Percentiles rank a stretch among this genome's conserved stretches.
Evolutionary conservation across 768 basidiomycete genomes (phyloP).

Genomic region (Agrocybe chaxingu): DNA sequence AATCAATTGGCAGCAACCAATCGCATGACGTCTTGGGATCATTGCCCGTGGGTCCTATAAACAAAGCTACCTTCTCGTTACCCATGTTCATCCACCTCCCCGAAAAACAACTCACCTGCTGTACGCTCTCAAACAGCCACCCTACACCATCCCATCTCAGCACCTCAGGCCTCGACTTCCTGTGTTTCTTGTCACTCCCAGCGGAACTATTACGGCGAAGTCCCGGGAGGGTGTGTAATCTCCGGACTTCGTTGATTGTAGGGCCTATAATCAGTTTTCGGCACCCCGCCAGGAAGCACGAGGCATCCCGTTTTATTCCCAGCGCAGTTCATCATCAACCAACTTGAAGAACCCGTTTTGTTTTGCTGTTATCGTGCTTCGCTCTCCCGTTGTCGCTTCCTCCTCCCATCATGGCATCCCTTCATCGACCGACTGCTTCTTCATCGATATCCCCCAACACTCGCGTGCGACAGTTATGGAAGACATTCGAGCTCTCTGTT

Average conservation of each 20-base stretch:
- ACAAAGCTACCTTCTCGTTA: neutral
- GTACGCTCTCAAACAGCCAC: too few relatives aligned
- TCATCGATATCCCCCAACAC: conserved; percentile 7
- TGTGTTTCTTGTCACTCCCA: too few relatives aligned
- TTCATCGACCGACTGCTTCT: conserved; percentile 13
- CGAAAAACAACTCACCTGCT: neutral
- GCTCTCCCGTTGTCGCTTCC: conserved; percentile 14
- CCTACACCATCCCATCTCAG: too few relatives aligned
- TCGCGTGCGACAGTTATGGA: conserved; percentile 18
- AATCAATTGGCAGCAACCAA: conserved; percentile 1
- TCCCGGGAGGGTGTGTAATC: conserved; percentile 22
- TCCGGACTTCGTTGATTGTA: conserved; percentile 19
- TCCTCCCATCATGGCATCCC: conserved; percentile 17
- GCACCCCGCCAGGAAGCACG: conserved; percentile 34
- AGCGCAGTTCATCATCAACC: conserved; percentile 26
- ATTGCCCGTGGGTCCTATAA: conserved; percentile 3
- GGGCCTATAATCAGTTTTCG: conserved; percentile 31
- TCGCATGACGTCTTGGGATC: conserved; percentile 1
- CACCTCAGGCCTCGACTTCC: too few relatives aligned
- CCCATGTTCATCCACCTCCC: conserved; percentile 2
- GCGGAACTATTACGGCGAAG: conserved; percentile 30
- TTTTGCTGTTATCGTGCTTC: conserved; percentile 29
- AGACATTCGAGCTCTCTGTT: conserved; percentile 12
- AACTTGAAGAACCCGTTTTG: conserved; percentile 26
- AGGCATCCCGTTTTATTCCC: conserved; percentile 37